Base-by-base conservation (phyloP, 2,329 filamentous ascomycete genomes). In the Cladosporium sp. region DNA sequence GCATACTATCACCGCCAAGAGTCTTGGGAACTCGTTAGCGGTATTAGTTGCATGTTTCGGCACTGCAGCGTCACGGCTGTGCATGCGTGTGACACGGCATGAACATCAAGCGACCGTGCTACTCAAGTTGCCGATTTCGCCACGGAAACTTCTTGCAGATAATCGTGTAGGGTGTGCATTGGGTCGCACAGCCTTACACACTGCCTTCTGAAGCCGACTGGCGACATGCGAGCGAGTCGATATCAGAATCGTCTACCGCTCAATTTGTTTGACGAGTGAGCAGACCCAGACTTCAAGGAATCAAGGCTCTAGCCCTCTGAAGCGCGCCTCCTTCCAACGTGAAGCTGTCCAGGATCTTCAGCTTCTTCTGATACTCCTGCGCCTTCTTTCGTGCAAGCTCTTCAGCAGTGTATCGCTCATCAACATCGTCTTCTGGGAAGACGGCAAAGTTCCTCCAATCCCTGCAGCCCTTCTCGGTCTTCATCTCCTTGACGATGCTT, bases 401-500 rank as follows among this genome's bases (percentile, higher is more conserved):
- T n/a, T 65, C 63, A 8, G 67, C 70, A 5, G 66, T 66, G 28
- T 66, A 63, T 37, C 50, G 63, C 63, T 65, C 63, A 50, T 72
- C 69, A 14, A 71, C 63, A 47, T 72, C 70, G 59, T 71, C 67
- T 12, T 62, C 60, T 39, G 67, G 58, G 42, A 72, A 71, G n/a
- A 71, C 69, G 3, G 64, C 66, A 43, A 72, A 72, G 51, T 62
- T 69, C 22, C 64, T 60, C 70, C 70, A 72, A 54, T 71, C 69
- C 25, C 70, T 62, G 43, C 67, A 69, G 14, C 69, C 69, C 59
- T 67, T 66, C 11, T 59, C 47, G 37, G 43, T 47, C 61, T 71
- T 71, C 70, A 72, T 72, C 11, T 64, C 62, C 51, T 65, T 62
- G 55, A 72, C 67, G n/a, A 72, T 69, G 55, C 68, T 62, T 60